These are phyloP conservation scores for Fusarium mexicanum DNA, from an alignment of 2,329 filamentous ascomycete genomes.

Conservation along the genomic window DNA sequence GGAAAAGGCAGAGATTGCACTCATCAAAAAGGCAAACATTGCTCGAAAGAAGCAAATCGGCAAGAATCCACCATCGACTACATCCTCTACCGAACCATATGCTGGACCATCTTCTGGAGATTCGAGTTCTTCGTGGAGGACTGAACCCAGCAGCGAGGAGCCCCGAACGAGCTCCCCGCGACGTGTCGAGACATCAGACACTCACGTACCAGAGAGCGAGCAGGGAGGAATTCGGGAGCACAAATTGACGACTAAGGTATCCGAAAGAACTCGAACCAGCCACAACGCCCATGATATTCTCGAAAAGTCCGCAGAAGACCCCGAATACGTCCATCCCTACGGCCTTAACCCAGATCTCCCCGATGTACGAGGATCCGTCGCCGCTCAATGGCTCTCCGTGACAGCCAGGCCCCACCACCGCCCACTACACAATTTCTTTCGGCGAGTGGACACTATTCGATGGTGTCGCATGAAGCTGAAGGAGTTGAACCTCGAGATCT, in stretches of 20 bases:
- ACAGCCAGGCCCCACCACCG: constrained; percentile 81
- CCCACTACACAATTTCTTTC: constrained; percentile 74
- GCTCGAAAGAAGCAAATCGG: constrained; percentile 67
- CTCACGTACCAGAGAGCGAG: neutral
- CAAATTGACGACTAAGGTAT: constrained; percentile 28
- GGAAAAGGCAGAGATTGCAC: constrained; percentile 85
- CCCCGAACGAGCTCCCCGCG: neutral
- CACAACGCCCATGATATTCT: constrained; percentile 9
- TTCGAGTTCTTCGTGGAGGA: constrained; percentile 24
- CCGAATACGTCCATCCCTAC: constrained; percentile 51
- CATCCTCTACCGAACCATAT: constrained; percentile 18
- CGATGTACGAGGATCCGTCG: constrained; percentile 62
- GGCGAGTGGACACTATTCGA: constrained; percentile 94
- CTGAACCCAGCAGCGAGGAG: constrained; percentile 18
- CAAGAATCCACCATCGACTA: neutral
- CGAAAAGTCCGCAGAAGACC: constrained; percentile 42
- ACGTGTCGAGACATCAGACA: constrained; percentile 10
- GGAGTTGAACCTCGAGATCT: constrained; percentile 53
- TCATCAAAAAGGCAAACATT: constrained; percentile 82
- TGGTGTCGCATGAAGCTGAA: constrained; percentile 73
- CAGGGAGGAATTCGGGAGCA: neutral
- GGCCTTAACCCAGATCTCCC: constrained; percentile 49
- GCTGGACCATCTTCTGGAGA: constrained; percentile 16
- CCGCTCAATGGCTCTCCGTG: constrained; percentile 76
- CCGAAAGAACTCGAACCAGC: neutral